Percentiles rank a stretch among this genome's conserved stretches.
Conservation (phyloP, 2,329 filamentous ascomycete species). For the Epichloe typhina region DNA sequence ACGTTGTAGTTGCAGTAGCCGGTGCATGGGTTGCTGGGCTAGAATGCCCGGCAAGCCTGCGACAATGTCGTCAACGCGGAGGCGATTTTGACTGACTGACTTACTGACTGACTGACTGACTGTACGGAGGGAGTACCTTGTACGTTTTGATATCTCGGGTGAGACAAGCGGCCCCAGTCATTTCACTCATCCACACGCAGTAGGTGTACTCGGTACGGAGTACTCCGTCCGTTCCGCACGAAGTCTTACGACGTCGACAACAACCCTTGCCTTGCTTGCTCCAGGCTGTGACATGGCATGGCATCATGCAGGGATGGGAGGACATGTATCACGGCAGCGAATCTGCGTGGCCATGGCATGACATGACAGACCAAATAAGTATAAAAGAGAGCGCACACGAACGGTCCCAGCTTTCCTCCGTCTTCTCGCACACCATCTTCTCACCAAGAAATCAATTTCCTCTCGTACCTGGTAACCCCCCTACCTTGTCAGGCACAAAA, state of each 20-base stretch:
- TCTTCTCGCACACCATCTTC: neutral
- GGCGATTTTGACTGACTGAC: neutral
- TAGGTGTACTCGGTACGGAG: neutral
- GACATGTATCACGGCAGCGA: neutral
- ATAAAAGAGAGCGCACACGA: neutral
- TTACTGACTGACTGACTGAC: too few species aligned
- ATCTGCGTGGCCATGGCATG: neutral
- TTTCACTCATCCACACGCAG: neutral
- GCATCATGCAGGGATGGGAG: neutral
- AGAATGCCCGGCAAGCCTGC: neutral
- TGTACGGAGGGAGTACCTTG: too few species aligned
- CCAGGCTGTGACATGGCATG: neutral
- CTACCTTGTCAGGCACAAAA: neutral
- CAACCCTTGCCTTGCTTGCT: neutral
- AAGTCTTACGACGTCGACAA: neutral
- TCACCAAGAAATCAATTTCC: neutral
- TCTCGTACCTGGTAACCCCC: neutral
- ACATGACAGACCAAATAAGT: neutral
- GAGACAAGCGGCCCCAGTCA: neutral
- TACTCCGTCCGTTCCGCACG: too few species aligned
- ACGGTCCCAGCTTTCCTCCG: neutral
- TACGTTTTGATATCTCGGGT: neutral
- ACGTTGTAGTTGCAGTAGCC: too few species aligned
- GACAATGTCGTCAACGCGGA: constrained; percentile 1
- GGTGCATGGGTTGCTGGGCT: neutral